Percentiles rank a stretch among this genome's conserved stretches.
phyloP scores from a whole-genome alignment of 371 early-diverging fungal genomes.

The Mortierella sp. region DNA sequence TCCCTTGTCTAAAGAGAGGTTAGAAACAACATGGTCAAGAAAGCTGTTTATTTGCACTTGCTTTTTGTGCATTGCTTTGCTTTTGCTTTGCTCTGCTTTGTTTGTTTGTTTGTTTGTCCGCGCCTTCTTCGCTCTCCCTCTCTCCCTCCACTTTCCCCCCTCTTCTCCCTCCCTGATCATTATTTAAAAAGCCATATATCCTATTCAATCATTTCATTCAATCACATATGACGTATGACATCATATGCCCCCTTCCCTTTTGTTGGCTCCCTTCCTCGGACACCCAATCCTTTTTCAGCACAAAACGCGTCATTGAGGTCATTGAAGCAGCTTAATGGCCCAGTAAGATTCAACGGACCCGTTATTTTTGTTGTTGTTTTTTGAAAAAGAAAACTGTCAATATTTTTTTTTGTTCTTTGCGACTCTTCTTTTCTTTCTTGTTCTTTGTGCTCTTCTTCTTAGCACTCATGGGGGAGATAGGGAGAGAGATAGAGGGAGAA shows the following conservation, averaged over 20 bases:
- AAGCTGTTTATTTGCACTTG: background rate
- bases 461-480: background rate
- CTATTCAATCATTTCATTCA: no score
- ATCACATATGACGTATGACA: background rate
- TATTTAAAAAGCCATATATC: background rate
- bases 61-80: background rate
- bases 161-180: background rate
- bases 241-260: background rate
- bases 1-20: background rate
- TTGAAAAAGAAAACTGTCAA: no score
- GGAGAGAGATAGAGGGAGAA: background rate
- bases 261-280: background rate
- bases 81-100: background rate
- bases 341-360: constrained; percentile 10
- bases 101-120: background rate
- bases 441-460: background rate
- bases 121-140: background rate
- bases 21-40: background rate
- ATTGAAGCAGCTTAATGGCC: background rate
- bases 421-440: background rate
- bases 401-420: background rate
- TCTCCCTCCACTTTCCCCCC: background rate
- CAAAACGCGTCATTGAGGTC: constrained; percentile 7
- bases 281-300: background rate
- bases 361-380: background rate